Evolutionary conservation across 2,329 filamentous ascomycete genomes (phyloP), one percentile per base, ranked within the genome.

Genomic region (Fusarium transvaalense): DNA sequence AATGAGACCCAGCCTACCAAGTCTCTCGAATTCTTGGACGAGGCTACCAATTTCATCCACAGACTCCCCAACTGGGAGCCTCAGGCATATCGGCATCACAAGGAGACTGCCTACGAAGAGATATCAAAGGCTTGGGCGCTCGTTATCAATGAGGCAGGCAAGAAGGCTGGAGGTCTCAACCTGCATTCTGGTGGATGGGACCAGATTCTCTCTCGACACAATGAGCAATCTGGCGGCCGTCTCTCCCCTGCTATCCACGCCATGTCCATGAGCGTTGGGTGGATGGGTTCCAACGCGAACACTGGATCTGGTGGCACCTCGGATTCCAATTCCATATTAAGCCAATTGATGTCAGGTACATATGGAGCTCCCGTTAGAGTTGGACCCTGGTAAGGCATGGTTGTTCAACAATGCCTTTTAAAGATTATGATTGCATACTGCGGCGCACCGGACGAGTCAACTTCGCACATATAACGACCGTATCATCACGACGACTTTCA

Each of bases 101-200:
- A 97, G 80, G 91, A 97, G 71, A 93, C 93, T 68, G 94, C 95
- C 9, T 99, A 99, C 76, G 95, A 99, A 75, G 96, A 98, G 77
- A 94, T 99, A 68, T 91, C 93, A 27, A 93, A 91, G 75, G 96
- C 96, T 2, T 99, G 96, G 96, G 90, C 93, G 17, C 80, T 97
- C 71, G 95, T 97, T 50, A 92, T 99, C 71, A 91, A 90, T 64
- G 96, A 99, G 79, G 93, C 94, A 3, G 90, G 92, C 23, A 98
- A 98, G 83, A 88, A 92, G 71, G 95, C 93, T 13, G 94, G 93
- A 29, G 96, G 96, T 34, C 96, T 98, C 74, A 89, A 93, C 69
- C 77, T 99, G 69, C 92, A 97, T 75, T 92, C 93, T 46, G 94
- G 92, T 54, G 92, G 92, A 61, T 99, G 96, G 96, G 95, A 98